Base-by-base conservation (phyloP, 805 yeast species). In the Wilhelminamyces savonicus region DNA sequence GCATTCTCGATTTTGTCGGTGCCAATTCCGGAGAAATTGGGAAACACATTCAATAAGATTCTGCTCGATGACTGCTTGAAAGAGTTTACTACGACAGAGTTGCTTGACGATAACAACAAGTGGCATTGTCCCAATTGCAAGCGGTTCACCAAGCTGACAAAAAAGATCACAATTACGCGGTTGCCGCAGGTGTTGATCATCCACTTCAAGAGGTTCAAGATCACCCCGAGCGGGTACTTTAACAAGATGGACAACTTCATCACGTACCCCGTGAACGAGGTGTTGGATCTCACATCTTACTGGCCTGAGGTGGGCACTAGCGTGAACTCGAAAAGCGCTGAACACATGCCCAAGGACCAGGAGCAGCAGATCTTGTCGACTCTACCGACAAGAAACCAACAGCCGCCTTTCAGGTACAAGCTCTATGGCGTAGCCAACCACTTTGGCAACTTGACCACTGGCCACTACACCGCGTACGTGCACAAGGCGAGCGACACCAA, bases 61-160 rank as follows among this genome's bases (percentile, higher is more conserved):
- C 50, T 50, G 42, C 52, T 87, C 16, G 60, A 70, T 22, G 78
- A 78, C 36, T 88, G 96, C 52, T 69, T 88, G 41, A 70, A 80
- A 39, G 80, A 78, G 46, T 90, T 87, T 54, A 78, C 82, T 3
- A 77, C 79, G 28, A 68, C 78, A 2, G 96, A 88, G 49, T 47
- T 76, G 2, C 59, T 88, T 26, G 87, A 77, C 31, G 84, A 76
- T 16, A 83, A 83, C 35, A 81, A 90, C 47, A 75, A 77, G 40
- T 87, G 97, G 97, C 61, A 65, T 34, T 88, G 97, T 54, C 82
- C 95, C 1, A 48, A 56, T 4, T 88, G 97, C 59, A 73, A 78
- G 41, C 50, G 49, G 32, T 75, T 71, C 34, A 74, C 79, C 13
- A 69, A 62, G 26, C 75, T 92, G 34, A 66, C 82, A 9, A 85